Conservation (phyloP, 2,329 filamentous ascomycete species). For the Pseudogymnoascus sp. region DNA sequence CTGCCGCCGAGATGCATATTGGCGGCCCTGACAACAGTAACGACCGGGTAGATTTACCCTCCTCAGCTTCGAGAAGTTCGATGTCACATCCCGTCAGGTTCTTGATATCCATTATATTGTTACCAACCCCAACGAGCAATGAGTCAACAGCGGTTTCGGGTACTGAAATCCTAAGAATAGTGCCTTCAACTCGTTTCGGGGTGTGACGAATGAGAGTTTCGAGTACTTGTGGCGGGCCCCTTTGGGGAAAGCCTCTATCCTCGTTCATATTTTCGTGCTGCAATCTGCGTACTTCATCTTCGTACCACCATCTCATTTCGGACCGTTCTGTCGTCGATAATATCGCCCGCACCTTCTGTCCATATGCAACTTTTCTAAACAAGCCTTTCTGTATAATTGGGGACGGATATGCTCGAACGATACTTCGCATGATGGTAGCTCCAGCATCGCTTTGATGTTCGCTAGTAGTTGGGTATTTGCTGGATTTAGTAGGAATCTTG, state of each 20-base stretch:
- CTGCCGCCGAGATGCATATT: background rate
- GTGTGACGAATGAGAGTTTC: background rate
- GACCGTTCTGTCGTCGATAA: background rate
- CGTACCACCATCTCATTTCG: constrained; percentile 3
- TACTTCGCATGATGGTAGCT: background rate
- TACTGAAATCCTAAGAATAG: background rate
- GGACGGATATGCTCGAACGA: background rate
- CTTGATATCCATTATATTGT: constrained; percentile 9
- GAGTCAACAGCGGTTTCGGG: background rate
- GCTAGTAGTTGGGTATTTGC: background rate
- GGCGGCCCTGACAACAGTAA: background rate
- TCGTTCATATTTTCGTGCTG: background rate
- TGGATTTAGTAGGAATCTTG: background rate
- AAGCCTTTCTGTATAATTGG: background rate
- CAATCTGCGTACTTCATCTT: background rate
- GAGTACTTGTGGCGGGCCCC: background rate
- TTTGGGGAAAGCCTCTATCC: background rate
- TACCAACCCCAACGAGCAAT: background rate
- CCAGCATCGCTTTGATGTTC: background rate
- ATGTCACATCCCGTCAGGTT: background rate
- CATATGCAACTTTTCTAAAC: constrained; percentile 1
- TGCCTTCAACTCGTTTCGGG: background rate
- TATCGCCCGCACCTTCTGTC: constrained; percentile 2
- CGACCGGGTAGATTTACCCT: background rate
- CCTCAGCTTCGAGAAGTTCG: constrained; percentile 1